A percentile compares a stretch with the other conserved stretches of the same genome.
phyloP scores from a whole-genome alignment of 2,329 filamentous ascomycete species.

The Ciborinia camelliae region DNA sequence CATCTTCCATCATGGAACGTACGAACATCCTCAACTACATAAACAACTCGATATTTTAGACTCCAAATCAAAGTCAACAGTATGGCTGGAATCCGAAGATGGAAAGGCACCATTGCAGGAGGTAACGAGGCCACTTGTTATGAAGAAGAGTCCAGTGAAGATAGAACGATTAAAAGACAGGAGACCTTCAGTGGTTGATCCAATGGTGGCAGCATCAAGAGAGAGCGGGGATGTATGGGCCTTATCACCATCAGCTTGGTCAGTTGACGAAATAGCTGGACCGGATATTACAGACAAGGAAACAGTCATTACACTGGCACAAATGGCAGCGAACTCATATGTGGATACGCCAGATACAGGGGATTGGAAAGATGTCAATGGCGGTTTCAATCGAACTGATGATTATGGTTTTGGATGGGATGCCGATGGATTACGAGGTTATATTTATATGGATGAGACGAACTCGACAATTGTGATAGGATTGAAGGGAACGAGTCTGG shows the following conservation, averaged over 20 bases:
- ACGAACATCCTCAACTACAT: constrained; percentile 74
- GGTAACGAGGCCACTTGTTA: constrained; percentile 52
- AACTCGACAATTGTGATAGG: constrained; percentile 90
- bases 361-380: constrained; percentile 80
- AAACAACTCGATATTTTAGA: constrained; percentile 67
- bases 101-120: constrained; percentile 46
- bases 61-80: constrained; percentile 46
- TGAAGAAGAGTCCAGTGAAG: constrained; percentile 60
- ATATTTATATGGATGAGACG: constrained; percentile 82
- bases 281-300: constrained; percentile 84
- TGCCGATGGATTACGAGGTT: constrained; percentile 80
- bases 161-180: constrained; percentile 84
- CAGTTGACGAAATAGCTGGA: constrained; percentile 67
- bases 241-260: constrained; percentile 75
- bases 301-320: constrained; percentile 78
- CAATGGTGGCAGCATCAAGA: constrained; percentile 70
- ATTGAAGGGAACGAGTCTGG: constrained; percentile 84
- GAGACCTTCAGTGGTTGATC: constrained; percentile 71
- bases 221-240: constrained; percentile 63
- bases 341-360: constrained; percentile 66
- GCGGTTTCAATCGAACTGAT: constrained; percentile 76
- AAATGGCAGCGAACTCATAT: constrained; percentile 89
- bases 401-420: constrained; percentile 93
- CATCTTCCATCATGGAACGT: constrained; percentile 87
- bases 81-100: constrained; percentile 63